Conservation (phyloP, 768 basidiomycete genomes). For the Agaricus blazei region DNA sequence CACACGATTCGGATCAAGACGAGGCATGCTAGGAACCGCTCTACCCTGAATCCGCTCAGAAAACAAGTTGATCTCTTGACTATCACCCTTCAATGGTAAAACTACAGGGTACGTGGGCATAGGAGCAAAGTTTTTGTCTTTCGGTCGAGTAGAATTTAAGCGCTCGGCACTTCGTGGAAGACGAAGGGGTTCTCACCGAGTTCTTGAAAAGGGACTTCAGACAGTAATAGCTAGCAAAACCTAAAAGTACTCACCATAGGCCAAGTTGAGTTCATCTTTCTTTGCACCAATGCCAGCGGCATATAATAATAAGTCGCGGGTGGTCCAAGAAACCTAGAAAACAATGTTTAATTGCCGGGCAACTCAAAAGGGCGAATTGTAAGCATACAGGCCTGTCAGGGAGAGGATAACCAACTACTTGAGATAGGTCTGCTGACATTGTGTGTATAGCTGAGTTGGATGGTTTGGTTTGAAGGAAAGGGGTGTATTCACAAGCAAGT, state of each 20-base stretch:
- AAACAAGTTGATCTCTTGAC: conserved; percentile 68
- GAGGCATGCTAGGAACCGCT: conserved; percentile 62
- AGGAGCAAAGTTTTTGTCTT: conserved; percentile 52
- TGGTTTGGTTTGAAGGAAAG: background rate
- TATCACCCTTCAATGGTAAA: conserved; percentile 64
- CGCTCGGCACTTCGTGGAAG: background rate
- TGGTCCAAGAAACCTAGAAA: conserved; percentile 74
- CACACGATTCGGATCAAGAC: conserved; percentile 61
- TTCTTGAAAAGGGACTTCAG: conserved; percentile 28
- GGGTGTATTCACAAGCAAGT: background rate
- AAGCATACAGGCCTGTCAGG: conserved; percentile 49
- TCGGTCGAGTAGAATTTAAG: background rate
- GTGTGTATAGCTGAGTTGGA: background rate
- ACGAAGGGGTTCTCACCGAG: conserved; percentile 35
- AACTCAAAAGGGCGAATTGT: background rate
- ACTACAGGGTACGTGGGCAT: conserved; percentile 87
- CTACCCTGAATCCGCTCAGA: conserved; percentile 39
- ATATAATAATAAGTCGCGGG: conserved; percentile 76
- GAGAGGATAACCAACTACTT: conserved; percentile 58
- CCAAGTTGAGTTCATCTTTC: conserved; percentile 58
- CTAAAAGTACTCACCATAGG: conserved; percentile 53
- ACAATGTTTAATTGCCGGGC: background rate
- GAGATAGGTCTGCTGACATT: conserved; percentile 45
- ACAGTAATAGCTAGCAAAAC: background rate
- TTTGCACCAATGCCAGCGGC: conserved; percentile 82